phyloP scores from a whole-genome alignment of 2,329 filamentous ascomycete species.

The Aureobasidium uvarum region DNA sequence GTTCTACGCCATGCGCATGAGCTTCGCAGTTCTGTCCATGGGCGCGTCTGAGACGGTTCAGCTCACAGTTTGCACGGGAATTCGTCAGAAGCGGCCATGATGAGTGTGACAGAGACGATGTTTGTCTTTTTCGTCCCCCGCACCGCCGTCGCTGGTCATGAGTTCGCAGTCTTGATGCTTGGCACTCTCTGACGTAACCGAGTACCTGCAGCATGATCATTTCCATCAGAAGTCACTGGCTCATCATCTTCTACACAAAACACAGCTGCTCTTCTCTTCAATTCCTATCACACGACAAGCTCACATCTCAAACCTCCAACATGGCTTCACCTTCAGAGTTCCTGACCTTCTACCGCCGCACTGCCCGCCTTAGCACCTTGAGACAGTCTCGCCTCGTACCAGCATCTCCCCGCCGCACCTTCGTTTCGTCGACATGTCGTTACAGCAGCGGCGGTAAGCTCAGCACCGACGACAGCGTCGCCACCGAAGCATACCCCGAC shows the following conservation, averaged over 20 bases:
- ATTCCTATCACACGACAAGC: neutral
- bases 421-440: constrained; percentile 22
- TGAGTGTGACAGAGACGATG: neutral
- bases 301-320: neutral
- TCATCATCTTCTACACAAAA: constrained; percentile 8
- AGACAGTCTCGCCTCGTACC: constrained; percentile 22
- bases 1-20: constrained; percentile 50
- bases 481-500: constrained; percentile 30
- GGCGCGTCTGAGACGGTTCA: neutral
- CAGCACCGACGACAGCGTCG: constrained; percentile 22
- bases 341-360: constrained; percentile 42
- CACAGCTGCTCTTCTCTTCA: neutral
- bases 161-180: constrained; percentile 1
- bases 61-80: constrained; percentile 45
- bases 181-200: constrained; percentile 1
- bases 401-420: constrained; percentile 17
- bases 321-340: constrained; percentile 41
- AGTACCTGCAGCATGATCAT: neutral
- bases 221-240: neutral
- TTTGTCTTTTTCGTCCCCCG: neutral
- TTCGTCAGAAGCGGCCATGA: constrained; percentile 28
- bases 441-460: constrained; percentile 21
- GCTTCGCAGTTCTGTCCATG: neutral
- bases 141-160: neutral
- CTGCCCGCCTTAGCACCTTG: constrained; percentile 28